Base-by-base conservation (phyloP, 371 early-diverging fungal genomes). In the Funneliformis caledonium region DNA sequence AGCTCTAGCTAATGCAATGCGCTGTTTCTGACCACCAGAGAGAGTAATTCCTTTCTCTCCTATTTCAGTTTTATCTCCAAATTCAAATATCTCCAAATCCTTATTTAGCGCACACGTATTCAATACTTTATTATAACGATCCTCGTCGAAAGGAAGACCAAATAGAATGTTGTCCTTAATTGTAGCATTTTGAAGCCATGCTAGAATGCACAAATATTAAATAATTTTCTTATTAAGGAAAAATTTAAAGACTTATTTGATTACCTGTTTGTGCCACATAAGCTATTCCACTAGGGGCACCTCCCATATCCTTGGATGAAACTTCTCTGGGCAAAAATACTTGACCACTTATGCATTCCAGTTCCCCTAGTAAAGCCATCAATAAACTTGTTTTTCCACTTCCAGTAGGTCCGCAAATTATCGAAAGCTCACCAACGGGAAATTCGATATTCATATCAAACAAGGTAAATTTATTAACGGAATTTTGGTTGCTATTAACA, bases 61-160 rank as follows among this genome's bases (percentile, higher is more conserved):
- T 82, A 97, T 93, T 87, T 97, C 96, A 0, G 98, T 98, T 84
- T 87, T 76, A 82, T 98, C 98, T 48, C 97, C 97, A 72, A 92
- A 92, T 42, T 91, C 90, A 9, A 99, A 84, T 64, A 91, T 91
- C 52, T 93, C 88, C 26, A 98, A 85, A 84, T 98, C 98, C 7
- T 92, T 85, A 72, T 87, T 86, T 68, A 94, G 83, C 11, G 93
- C 93, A 62, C 93, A 93, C 42, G 86, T 86, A 7, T 85, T 83
- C n/a, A 95, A 81, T 2, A 93, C 91, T 72, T 90, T 86, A 56
- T 90, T 88, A 81, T 95, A 95, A 19, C 93, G 89, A 3, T 83
- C 88, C 50, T 86, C 84, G 67, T 94, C 90, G 74, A 87, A 96
- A 8, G 85, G 85, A 72, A 88, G 83, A 60, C 96, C 96, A 85